A percentile compares a stretch with the other conserved stretches of the same genome.
Evolutionary conservation across 2,329 filamentous ascomycete species (phyloP).

Genomic region (Pseudocercospora macadamiae): DNA sequence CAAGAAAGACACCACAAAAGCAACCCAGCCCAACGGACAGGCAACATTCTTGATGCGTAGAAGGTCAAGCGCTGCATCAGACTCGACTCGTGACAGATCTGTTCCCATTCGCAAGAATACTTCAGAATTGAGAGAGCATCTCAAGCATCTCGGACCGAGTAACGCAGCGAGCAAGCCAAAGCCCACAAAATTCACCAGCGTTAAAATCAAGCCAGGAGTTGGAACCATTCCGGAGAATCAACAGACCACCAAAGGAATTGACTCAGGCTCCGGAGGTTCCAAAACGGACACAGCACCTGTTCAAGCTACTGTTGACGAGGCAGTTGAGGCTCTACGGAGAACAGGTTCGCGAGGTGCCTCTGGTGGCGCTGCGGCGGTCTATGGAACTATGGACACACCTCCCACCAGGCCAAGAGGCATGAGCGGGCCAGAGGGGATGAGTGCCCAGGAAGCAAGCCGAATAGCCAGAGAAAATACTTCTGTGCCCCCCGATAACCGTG

Average conservation of each 20-base stretch:
- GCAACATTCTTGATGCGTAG: slow-evolving; percentile 50
- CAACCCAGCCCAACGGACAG: slow-evolving; percentile 41
- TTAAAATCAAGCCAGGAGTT: slow-evolving; percentile 66
- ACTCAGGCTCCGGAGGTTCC: not conserved
- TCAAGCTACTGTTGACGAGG: slow-evolving; percentile 15
- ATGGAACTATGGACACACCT: slow-evolving; percentile 43
- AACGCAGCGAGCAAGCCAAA: slow-evolving; percentile 64
- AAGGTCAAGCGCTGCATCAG: slow-evolving; percentile 48
- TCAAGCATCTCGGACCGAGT: slow-evolving; percentile 66
- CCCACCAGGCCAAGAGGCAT: slow-evolving; percentile 16
- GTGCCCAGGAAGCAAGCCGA: slow-evolving; percentile 29
- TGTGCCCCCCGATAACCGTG: not conserved
- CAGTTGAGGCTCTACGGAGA: slow-evolving; percentile 18
- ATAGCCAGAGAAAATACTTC: slow-evolving; percentile 30
- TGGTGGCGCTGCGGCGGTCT: slow-evolving; percentile 65
- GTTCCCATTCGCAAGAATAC: slow-evolving; percentile 54
- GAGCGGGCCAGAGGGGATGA: slow-evolving; percentile 24
- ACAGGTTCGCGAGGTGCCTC: slow-evolving; percentile 54
- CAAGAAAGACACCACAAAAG: slow-evolving; percentile 31
- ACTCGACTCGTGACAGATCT: slow-evolving; percentile 32
- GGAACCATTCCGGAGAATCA: slow-evolving; percentile 47
- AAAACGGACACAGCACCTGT: slow-evolving; percentile 2
- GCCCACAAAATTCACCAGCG: slow-evolving; percentile 62
- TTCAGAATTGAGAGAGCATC: slow-evolving; percentile 60
- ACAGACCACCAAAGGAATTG: slow-evolving; percentile 24